Percentiles rank a stretch among this genome's conserved stretches.
These are phyloP conservation scores for Platanthera guangdongensis DNA, from an alignment of 106 monocot genomes.

Conservation along the genomic window DNA sequence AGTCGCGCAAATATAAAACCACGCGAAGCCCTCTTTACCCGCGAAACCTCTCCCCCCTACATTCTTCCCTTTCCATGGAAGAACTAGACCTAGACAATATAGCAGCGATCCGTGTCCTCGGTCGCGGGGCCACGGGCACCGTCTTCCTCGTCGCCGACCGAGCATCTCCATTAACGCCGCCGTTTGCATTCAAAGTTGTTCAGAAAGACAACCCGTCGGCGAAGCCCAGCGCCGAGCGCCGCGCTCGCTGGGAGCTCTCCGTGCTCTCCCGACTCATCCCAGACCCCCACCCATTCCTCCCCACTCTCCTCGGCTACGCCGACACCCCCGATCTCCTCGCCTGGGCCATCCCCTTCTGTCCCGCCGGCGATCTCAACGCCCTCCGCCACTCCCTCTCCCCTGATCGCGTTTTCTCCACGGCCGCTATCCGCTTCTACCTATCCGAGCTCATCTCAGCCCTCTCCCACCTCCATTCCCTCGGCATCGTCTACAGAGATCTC, in stretches of 20 bases:
- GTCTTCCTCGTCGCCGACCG: slow-evolving; percentile 59
- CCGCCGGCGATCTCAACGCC: slow-evolving; percentile 84
- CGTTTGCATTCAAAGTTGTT: slow-evolving; percentile 80
- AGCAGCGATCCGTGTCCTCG: slow-evolving; percentile 57
- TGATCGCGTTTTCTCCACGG: slow-evolving; percentile 58
- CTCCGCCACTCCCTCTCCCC: slow-evolving; percentile 52
- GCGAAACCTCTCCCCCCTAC: not conserved
- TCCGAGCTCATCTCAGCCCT: slow-evolving; percentile 69
- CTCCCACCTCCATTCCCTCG: slow-evolving; percentile 61
- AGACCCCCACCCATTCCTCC: slow-evolving; percentile 54
- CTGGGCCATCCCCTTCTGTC: slow-evolving; percentile 79
- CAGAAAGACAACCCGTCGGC: slow-evolving; percentile 25
- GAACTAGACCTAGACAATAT: slow-evolving; percentile 60
- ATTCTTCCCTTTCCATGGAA: slow-evolving; percentile 17
- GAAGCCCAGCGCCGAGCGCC: slow-evolving; percentile 38
- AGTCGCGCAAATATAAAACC: not conserved
- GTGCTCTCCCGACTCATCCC: slow-evolving; percentile 43
- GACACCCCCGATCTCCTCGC: slow-evolving; percentile 57
- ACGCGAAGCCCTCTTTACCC: not conserved
- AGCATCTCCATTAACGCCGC: slow-evolving; percentile 10
- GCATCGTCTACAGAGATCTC: slow-evolving; percentile 79
- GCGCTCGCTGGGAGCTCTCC: slow-evolving; percentile 75
- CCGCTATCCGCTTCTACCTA: slow-evolving; percentile 79
- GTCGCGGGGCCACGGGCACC: slow-evolving; percentile 83
- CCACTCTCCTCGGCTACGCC: slow-evolving; percentile 49